Evolutionary conservation across 306 rosid genomes (phyloP), one percentile per base, ranked within the genome.

Genomic region (Vigna radiata): DNA sequence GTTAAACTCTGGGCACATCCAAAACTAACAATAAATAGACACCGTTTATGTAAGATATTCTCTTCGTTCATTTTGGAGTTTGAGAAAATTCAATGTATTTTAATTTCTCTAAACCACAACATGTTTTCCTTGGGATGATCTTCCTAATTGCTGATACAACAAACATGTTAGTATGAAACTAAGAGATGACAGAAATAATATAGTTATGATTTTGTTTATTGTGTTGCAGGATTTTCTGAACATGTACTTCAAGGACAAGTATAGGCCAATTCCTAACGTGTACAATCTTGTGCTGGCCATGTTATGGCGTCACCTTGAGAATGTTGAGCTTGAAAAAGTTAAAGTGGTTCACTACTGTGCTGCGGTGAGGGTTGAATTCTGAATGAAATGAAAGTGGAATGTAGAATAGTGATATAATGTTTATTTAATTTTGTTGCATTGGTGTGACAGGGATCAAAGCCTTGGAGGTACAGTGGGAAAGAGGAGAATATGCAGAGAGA

Each of bases 301-400:
- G 97, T 10, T 94, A 9, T 91, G 98, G 98, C 97, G 91, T 14
- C 98, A 94, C 72, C 91, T 93, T 1, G 96, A 86, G 53, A 91
- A 91, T 12, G 82, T 94, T 4, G 75, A 87, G 10, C 88, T 94
- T 10, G 84, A 89, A 6, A 74, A 86, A 29, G 91, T 89, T 6
- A 94, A 94, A 79, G 98, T 94, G 29, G 96, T 87, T 18, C 97
- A 94, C 72, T 91, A 91, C 5, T 94, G 98, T 60, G 96, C 98
- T 39, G 79, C 83, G 8, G 97, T 89, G 72, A 91, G 98, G 83
- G 21, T 58, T 11, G 3, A 2, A 29, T 48, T n/a, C 0, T 39
- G 1, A 29, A 6, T 18, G 8, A 41, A 68, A 17, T 58, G 15
- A 50, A 68, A 18, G 2, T 17, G 17, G 1, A 56, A 17, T 39